Conservation (phyloP, 768 basidiomycete genomes). For the Auriculariales sp. region DNA sequence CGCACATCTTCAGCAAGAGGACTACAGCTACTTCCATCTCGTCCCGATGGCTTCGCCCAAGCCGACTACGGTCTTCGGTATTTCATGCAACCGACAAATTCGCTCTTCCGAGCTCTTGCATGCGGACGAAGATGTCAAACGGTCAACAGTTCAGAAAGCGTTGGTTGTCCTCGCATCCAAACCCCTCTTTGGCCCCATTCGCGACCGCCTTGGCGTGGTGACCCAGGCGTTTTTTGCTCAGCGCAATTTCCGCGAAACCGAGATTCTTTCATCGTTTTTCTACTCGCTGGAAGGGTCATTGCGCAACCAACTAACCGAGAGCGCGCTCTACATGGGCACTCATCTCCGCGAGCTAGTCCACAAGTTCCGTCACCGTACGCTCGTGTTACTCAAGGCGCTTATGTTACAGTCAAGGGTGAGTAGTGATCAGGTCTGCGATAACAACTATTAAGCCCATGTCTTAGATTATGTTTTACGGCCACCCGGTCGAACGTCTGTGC, state of each 20-base stretch:
- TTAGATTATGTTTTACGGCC: conserved; percentile 92
- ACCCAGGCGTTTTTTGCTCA: conserved; percentile 86
- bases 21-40: conserved; percentile 93
- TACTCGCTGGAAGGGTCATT: conserved; percentile 61
- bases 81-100: conserved; percentile 96
- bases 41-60: conserved; percentile 56
- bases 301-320: conserved; percentile 74
- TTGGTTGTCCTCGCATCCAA: conserved; percentile 86
- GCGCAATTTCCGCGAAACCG: conserved; percentile 74
- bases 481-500: conserved; percentile 90
- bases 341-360: conserved; percentile 80
- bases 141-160: conserved; percentile 94
- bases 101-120: conserved; percentile 62
- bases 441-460: not conserved
- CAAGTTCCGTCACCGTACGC: conserved; percentile 80
- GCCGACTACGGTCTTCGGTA: conserved; percentile 83
- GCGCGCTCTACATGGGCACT: conserved; percentile 86
- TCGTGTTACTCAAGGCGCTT: conserved; percentile 87
- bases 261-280: conserved; percentile 82
- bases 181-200: conserved; percentile 87
- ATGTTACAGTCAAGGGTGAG: conserved; percentile 84
- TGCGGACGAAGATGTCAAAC: conserved; percentile 72
- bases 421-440: not conserved
- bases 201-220: conserved; percentile 89
- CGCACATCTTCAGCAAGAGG: conserved; percentile 79